Conservation (phyloP, 257 asterid species). For the Penstemon davidsonii region DNA sequence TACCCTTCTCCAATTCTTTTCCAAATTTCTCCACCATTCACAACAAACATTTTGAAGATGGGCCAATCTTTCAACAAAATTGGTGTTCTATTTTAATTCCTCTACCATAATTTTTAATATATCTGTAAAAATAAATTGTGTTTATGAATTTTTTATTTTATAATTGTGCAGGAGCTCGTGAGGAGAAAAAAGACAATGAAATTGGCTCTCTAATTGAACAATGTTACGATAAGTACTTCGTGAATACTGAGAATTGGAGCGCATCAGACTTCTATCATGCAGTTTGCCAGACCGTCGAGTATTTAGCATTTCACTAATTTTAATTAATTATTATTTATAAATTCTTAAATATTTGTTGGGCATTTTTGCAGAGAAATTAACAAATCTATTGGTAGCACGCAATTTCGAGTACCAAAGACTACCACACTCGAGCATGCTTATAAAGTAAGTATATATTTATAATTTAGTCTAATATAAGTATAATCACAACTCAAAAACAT, state of each 20-base stretch:
- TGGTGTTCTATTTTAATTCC: slow-evolving; percentile 30
- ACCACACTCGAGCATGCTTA: slow-evolving; percentile 42
- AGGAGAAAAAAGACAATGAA: slow-evolving; percentile 44
- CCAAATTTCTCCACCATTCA: too few species aligned
- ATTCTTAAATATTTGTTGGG: not conserved
- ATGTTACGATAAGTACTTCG: slow-evolving; percentile 53
- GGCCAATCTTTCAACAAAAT: slow-evolving; percentile 54
- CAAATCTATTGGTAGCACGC: slow-evolving; percentile 57
- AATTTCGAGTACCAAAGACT: slow-evolving; percentile 53
- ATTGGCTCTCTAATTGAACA: slow-evolving; percentile 40
- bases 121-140: not conserved
- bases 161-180: slow-evolving; percentile 44
- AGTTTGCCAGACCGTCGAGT: slow-evolving; percentile 71
- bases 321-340: not conserved
- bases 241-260: slow-evolving; percentile 36
- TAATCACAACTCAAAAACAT: too few species aligned
- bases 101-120: not conserved
- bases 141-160: not conserved
- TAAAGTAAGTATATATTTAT: slow-evolving; percentile 33
- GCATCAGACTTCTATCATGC: slow-evolving; percentile 64
- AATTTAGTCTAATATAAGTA: not conserved
- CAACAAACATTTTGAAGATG: slow-evolving; percentile 25
- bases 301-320: not conserved
- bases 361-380: slow-evolving; percentile 58
- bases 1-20: not conserved